Evolutionary conservation across 2,329 filamentous ascomycete species (phyloP), one percentile per base, ranked within the genome.

Genomic region (Cytospora paraplurivora): DNA sequence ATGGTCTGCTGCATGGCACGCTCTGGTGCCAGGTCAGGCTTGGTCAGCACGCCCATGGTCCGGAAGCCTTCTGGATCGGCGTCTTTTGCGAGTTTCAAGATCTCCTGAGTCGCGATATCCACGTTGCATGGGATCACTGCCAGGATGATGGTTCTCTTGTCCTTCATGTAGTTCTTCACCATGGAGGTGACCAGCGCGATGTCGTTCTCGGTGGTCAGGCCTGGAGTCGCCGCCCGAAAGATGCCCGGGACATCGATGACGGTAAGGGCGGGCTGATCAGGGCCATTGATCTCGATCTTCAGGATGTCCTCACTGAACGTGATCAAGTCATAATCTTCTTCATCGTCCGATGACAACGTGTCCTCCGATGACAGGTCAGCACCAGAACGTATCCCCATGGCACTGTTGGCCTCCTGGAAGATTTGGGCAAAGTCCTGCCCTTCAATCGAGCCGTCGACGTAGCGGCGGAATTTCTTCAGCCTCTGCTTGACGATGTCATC

Each of bases 171-270:
- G 0, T 66, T 67, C 37, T 76, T 74, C 0, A 83, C 81, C 78
- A 85, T 81, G 12, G 74, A 73, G 19, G 75, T 75, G 1, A 85
- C 79, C 1, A 83, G 71, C 0, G 63, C 52, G 7, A 80, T 82
- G 63, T 85, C 82, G 0, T 57, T 62, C 2, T 80, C 76, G 0
- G 79, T 80, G 0, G 81, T 83, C 1, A 77, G 21, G 0, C 79
- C 79, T 54, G 71, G 66, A 0, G 75, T 78, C 4, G 76, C 66
- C 1, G 71, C 70, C 7, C 78, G 75, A 62, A 85, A 84, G n/a
- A 84, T 80, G 0, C 82, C 83, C 0, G 82, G 82, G 0, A 85
- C 80, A 19, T 85, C 82, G 6, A 84, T 84, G 7, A 85, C 74
- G 0, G 82, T 85, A 7, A 85, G 73, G 17, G 83, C 78, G 3